These are phyloP conservation scores for Aurantiochytrium sp. DNA, from an alignment of 108 stramenopile genomes.

Conservation along the genomic window DNA sequence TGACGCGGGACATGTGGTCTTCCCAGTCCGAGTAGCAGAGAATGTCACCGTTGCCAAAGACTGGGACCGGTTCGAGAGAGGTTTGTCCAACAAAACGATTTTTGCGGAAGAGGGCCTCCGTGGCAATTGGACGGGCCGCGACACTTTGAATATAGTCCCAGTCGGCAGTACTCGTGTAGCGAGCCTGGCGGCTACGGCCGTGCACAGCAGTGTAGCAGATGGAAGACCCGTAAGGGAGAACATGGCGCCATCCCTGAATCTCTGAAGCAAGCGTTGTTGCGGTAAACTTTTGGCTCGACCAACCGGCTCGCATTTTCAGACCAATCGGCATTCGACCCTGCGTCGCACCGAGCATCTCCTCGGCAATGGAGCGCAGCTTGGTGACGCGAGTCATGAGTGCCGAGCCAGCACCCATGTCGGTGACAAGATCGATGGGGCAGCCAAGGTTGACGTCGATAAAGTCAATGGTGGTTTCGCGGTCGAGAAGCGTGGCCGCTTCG, in stretches of 20 bases:
- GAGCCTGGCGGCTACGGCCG: conserved; percentile 80
- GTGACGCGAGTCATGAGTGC: conserved; percentile 71
- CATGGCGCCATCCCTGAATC: conserved; percentile 63
- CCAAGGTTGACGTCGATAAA: conserved; percentile 96
- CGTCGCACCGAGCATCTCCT: conserved; percentile 53
- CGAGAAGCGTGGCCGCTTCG: conserved; percentile 60
- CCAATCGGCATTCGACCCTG: conserved; percentile 58
- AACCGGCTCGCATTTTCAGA: conserved; percentile 93
- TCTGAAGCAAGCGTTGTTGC: conserved; percentile 72
- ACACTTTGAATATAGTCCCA: conserved; percentile 88
- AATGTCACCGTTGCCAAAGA: conserved; percentile 97
- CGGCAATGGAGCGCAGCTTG: conserved; percentile 64
- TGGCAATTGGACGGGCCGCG: conserved; percentile 23
- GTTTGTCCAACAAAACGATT: not conserved
- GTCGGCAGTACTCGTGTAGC: conserved; percentile 79
- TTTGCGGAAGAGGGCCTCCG: not conserved
- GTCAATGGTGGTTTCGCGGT: conserved; percentile 60
- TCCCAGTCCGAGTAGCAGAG: conserved; percentile 77
- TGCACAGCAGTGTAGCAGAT: conserved; percentile 62
- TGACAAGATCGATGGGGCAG: conserved; percentile 92
- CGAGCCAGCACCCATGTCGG: conserved; percentile 81
- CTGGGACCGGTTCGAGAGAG: conserved; percentile 46
- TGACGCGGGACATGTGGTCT: conserved; percentile 50
- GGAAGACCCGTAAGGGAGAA: not conserved
- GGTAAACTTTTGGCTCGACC: conserved; percentile 78